Evolutionary conservation across 768 basidiomycete genomes (phyloP).

Genomic region (Tulasnella sp.): DNA sequence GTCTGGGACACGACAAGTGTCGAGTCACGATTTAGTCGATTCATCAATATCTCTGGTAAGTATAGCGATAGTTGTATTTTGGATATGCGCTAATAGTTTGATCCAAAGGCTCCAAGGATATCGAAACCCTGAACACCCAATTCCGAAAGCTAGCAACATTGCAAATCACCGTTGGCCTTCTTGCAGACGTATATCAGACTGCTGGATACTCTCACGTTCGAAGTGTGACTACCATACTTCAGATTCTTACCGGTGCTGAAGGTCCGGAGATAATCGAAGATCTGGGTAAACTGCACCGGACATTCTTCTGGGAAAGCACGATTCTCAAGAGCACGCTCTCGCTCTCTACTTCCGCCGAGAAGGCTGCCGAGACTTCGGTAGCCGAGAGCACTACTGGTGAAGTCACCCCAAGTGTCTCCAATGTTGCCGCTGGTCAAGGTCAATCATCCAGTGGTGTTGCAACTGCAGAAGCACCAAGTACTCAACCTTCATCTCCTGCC

Average conservation of each 20-base stretch:
- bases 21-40: conserved; percentile 48
- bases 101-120: conserved; percentile 33
- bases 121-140: conserved; percentile 37
- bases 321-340: conserved; percentile 54
- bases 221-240: conserved; percentile 57
- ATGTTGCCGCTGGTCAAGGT: conserved; percentile 1
- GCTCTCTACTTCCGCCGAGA: conserved; percentile 1
- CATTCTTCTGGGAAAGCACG: conserved; percentile 79
- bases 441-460: conserved; percentile 35
- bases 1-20: conserved; percentile 51
- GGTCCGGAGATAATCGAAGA: conserved; percentile 51
- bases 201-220: conserved; percentile 73
- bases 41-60: conserved; percentile 44
- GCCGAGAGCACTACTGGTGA: not conserved
- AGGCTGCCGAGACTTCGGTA: not conserved
- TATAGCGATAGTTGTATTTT: conserved; percentile 15
- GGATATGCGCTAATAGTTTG: conserved; percentile 2
- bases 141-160: conserved; percentile 66
- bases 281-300: conserved; percentile 69
- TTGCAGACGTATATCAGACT: conserved; percentile 78
- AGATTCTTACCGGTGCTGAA: conserved; percentile 54
- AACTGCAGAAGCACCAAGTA: conserved; percentile 22
- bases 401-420: not conserved
- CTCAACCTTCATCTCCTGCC: conserved; percentile 3
- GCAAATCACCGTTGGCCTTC: conserved; percentile 64